A percentile compares a stretch with the other conserved stretches of the same genome.
Evolutionary conservation across 2,329 filamentous ascomycete species (phyloP).

Genomic region (Verticillium dahliae): DNA sequence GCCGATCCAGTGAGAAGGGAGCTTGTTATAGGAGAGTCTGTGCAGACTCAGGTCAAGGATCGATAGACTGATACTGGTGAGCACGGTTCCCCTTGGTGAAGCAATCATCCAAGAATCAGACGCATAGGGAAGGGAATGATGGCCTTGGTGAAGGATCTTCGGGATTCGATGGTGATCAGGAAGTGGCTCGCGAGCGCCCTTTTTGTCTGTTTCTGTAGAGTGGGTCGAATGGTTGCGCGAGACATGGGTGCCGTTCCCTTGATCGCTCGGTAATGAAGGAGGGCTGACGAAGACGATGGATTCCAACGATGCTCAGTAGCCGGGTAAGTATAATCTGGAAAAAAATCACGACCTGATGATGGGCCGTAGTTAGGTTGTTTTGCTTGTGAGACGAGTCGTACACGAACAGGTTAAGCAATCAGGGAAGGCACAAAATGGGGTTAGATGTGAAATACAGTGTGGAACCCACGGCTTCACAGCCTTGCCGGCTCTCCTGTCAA

Average conservation of each 20-base stretch:
- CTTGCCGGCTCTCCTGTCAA: not conserved
- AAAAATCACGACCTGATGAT: not conserved
- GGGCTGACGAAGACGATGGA: not conserved
- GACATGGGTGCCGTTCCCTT: not conserved
- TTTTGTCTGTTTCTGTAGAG: not conserved
- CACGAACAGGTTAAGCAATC: not conserved
- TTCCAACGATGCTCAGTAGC: not conserved
- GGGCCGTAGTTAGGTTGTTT: not conserved
- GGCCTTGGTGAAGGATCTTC: not conserved
- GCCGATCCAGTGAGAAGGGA: not conserved
- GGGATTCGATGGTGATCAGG: not conserved
- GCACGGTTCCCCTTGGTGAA: not conserved
- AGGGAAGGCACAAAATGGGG: not conserved
- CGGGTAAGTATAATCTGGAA: not conserved
- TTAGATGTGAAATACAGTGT: not conserved
- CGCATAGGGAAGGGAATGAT: not conserved
- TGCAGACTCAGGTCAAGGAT: not conserved
- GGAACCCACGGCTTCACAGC: not conserved
- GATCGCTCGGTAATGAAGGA: not conserved
- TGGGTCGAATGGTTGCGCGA: not conserved
- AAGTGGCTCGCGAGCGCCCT: not conserved
- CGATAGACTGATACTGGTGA: not conserved
- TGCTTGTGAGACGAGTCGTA: not conserved
- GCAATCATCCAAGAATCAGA: not conserved
- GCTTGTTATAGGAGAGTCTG: not conserved